Conservation (phyloP, 2,329 filamentous ascomycete species). For the Chaetomium sp. region DNA sequence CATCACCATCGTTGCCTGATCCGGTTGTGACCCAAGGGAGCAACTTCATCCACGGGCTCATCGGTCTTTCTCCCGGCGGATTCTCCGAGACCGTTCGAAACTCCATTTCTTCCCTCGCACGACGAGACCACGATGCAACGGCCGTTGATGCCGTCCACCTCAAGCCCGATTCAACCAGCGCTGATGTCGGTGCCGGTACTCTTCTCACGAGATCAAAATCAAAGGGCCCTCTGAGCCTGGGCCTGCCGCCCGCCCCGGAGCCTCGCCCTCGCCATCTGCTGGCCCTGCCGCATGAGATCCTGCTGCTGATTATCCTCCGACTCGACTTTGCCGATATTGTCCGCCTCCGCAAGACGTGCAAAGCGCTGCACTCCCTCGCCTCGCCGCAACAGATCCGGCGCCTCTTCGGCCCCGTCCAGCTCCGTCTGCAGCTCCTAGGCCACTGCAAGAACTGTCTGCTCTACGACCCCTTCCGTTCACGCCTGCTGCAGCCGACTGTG, state of each 20-base stretch:
- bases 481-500: constrained; percentile 30
- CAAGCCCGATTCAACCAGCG: neutral
- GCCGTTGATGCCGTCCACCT: neutral
- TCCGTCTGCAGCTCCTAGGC: constrained; percentile 29
- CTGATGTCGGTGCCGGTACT: neutral
- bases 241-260: neutral
- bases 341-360: constrained; percentile 36
- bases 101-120: constrained; percentile 7
- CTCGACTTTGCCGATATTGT: constrained; percentile 40
- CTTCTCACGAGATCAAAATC: no score
- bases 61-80: constrained; percentile 8
- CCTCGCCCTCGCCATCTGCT: constrained; percentile 24
- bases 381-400: constrained; percentile 31
- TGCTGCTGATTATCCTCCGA: constrained; percentile 34
- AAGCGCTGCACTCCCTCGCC: constrained; percentile 31
- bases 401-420: constrained; percentile 30
- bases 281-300: constrained; percentile 36
- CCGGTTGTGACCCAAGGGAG: neutral
- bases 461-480: constrained; percentile 27
- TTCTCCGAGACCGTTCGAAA: constrained; percentile 12
- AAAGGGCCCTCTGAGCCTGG: no score
- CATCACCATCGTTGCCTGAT: neutral
- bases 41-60: constrained; percentile 15
- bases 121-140: constrained; percentile 3
- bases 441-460: constrained; percentile 37